Evolutionary conservation across 805 yeast species (phyloP).

Genomic region (Yamadazyma akitaensis): DNA sequence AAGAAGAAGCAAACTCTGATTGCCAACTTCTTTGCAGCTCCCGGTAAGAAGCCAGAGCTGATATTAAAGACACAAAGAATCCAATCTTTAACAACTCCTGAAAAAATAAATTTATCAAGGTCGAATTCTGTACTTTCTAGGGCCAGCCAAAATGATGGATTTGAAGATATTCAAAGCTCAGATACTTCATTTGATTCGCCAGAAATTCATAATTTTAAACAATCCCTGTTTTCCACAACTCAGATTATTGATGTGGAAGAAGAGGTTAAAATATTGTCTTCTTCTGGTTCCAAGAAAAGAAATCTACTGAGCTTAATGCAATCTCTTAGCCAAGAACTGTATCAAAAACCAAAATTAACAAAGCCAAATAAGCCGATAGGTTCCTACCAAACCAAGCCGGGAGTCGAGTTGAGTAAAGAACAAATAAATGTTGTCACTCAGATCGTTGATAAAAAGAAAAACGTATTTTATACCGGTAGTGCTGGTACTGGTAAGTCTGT

Average conservation of each 20-base stretch:
- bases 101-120: slow-evolving; percentile 11
- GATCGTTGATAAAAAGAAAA: slow-evolving; percentile 49
- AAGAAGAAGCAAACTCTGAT: slow-evolving; percentile 24
- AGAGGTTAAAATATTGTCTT: not conserved
- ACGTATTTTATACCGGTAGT: slow-evolving; percentile 74
- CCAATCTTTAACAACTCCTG: slow-evolving; percentile 8
- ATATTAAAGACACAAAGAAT: not conserved
- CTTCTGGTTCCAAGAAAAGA: not conserved
- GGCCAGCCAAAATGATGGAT: slow-evolving; percentile 20
- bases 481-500: slow-evolving; percentile 90
- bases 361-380: not conserved
- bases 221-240: slow-evolving; percentile 15
- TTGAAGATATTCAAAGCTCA: slow-evolving; percentile 27
- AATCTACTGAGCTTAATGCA: slow-evolving; percentile 1
- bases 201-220: slow-evolving; percentile 35
- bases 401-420: slow-evolving; percentile 31
- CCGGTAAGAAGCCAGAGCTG: not conserved
- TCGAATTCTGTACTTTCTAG: slow-evolving; percentile 21
- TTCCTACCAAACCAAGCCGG: not conserved
- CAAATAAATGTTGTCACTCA: slow-evolving; percentile 48
- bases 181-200: slow-evolving; percentile 39
- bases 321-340: not conserved
- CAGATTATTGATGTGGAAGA: not conserved
- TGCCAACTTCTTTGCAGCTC: slow-evolving; percentile 23
- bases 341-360: slow-evolving; percentile 9